Base-by-base conservation (phyloP, 257 asterid genomes). In the Plectranthus barbatus region DNA sequence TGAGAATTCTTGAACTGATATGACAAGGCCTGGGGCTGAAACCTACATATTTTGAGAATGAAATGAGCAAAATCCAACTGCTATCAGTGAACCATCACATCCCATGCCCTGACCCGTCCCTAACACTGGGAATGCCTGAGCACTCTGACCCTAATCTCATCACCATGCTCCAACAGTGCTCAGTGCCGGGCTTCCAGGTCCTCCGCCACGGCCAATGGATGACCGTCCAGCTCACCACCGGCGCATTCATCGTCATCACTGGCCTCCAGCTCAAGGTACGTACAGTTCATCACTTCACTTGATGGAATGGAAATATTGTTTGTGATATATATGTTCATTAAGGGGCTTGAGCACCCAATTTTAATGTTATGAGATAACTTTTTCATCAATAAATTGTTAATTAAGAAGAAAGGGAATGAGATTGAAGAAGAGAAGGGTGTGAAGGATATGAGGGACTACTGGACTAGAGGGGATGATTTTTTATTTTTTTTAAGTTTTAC, bases 61-160 rank as follows among this genome's bases (percentile, higher is more conserved):
- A 66, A 20, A 3, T 85, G 1, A 83, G 83, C 44, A 60, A 74
- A 55, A 80, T 19, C 26, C 85, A 82, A 3, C 10, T 76, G 8
- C 0, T 85, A 34, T 81, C 89, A 0, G 84, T 79, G 24, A 90
- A 87, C 75, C 72, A 85, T 62, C 87, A 90, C 19, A 83, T 84
- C 4, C 83, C 91, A 37, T 87, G 97, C 64, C 91, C 96, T 0
- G 71, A 90, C 48, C 97, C 97, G 2, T 79, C 80, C 24, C 52
- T 83, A 42, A 85, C 95, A 0, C 55, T 87, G 14, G 97, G 95
- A 50, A 62, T 87, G 79, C 82, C 83, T 2, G 74, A 66, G 40
- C 97, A 90, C 54, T 13, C 68, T 8, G 95, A 85, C 26, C 92
- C 97, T 1, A 83, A 83, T 42, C 83, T 90, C 45, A 75, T 87